Percentiles rank a stretch among this genome's conserved stretches.
Conservation (phyloP, 2,329 filamentous ascomycete species). For the Phyllosticta capitalensis region DNA sequence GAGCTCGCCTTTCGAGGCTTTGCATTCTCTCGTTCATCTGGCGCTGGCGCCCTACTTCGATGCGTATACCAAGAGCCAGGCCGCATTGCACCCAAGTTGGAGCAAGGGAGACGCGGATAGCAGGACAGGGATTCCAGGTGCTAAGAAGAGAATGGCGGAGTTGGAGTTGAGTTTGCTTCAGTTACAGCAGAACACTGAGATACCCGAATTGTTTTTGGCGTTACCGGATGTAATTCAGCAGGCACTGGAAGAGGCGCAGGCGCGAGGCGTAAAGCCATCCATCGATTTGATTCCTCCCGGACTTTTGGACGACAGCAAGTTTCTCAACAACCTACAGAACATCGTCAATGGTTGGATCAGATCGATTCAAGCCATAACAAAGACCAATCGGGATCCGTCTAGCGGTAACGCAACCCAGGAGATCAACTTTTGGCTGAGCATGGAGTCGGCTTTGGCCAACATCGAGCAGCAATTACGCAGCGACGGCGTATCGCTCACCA, state of each 20-base stretch:
- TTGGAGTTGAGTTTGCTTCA: slow-evolving; percentile 83
- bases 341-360: slow-evolving; percentile 98
- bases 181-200: slow-evolving; percentile 95
- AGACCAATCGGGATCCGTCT: slow-evolving; percentile 77
- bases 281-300: slow-evolving; percentile 67
- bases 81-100: slow-evolving; percentile 38
- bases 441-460: slow-evolving; percentile 86
- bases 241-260: slow-evolving; percentile 68
- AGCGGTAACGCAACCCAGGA: slow-evolving; percentile 82
- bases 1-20: slow-evolving; percentile 78
- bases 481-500: slow-evolving; percentile 79
- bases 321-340: slow-evolving; percentile 87
- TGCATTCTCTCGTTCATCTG: slow-evolving; percentile 86
- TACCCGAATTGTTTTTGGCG: slow-evolving; percentile 79
- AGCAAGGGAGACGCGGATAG: slow-evolving; percentile 76
- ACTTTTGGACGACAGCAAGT: slow-evolving; percentile 78
- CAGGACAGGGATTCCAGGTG: slow-evolving; percentile 91
- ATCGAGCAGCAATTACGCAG: slow-evolving; percentile 84
- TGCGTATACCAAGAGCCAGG: slow-evolving; percentile 68
- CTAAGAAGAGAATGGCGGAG: slow-evolving; percentile 94
- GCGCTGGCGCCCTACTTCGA: slow-evolving; percentile 95
- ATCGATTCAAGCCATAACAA: slow-evolving; percentile 92
- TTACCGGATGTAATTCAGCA: slow-evolving; percentile 83
- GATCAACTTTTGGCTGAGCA: slow-evolving; percentile 97
- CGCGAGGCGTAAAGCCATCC: slow-evolving; percentile 57